A percentile compares a stretch with the other conserved stretches of the same genome.
Conservation (phyloP, 495 filamentous ascomycete species). For the Letharia columbiana region DNA sequence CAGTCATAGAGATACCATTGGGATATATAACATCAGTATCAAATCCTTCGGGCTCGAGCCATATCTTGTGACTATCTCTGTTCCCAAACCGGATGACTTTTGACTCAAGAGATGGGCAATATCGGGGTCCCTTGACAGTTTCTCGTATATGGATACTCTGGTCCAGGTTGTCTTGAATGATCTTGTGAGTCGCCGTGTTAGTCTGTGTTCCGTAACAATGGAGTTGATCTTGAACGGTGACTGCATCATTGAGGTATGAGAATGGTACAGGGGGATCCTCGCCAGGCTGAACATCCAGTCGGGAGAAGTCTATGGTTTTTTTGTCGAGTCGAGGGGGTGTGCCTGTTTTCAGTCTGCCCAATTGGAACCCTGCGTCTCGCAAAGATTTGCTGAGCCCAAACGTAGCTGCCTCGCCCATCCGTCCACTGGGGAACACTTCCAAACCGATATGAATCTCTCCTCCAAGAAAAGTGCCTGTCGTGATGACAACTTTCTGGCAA, state of each 20-base stretch:
- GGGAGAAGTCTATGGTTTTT: slow-evolving; percentile 70
- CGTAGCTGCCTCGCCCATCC: slow-evolving; percentile 91
- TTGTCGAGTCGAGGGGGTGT: slow-evolving; percentile 83
- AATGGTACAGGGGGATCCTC: slow-evolving; percentile 86
- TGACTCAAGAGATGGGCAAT: slow-evolving; percentile 91
- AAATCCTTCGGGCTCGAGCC: slow-evolving; percentile 96
- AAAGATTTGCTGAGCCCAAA: slow-evolving; percentile 90
- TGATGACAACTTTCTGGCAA: slow-evolving; percentile 80
- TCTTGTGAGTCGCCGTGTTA: slow-evolving; percentile 70
- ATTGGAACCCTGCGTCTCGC: slow-evolving; percentile 77
- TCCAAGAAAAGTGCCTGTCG: slow-evolving; percentile 90
- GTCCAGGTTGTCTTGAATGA: slow-evolving; percentile 78
- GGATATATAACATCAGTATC: slow-evolving; percentile 88
- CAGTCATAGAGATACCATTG: slow-evolving; percentile 94
- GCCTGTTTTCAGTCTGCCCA: slow-evolving; percentile 90
- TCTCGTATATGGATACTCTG: slow-evolving; percentile 95
- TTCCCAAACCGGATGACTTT: slow-evolving; percentile 84
- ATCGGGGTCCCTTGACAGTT: slow-evolving; percentile 86
- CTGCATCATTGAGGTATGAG: slow-evolving; percentile 74
- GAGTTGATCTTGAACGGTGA: slow-evolving; percentile 72
- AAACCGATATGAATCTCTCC: slow-evolving; percentile 96
- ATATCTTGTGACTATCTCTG: slow-evolving; percentile 75
- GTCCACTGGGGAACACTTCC: slow-evolving; percentile 71
- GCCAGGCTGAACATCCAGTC: slow-evolving; percentile 63
- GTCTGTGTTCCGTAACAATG: slow-evolving; percentile 78